These are phyloP conservation scores for Cladorrhinum sp. DNA, from an alignment of 2,329 filamentous ascomycete genomes.

Conservation along the genomic window DNA sequence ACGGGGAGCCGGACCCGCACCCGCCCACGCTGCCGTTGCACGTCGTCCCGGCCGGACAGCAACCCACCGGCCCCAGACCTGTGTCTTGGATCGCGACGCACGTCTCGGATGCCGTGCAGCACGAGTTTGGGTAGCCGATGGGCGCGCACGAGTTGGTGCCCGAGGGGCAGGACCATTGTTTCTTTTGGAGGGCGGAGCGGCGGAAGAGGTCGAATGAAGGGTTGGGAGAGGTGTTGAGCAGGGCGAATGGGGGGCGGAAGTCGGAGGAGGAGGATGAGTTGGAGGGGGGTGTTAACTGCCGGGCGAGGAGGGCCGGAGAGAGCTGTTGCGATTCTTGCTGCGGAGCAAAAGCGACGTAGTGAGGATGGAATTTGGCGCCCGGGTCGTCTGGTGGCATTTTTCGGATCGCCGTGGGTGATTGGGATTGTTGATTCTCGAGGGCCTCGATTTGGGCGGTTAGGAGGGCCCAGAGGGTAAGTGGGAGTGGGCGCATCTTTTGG, in stretches of 20 bases:
- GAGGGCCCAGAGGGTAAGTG: slow-evolving; percentile 45
- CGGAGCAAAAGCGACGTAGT: slow-evolving; percentile 56
- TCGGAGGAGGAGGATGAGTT: slow-evolving; percentile 32
- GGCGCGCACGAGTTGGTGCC: slow-evolving; percentile 62
- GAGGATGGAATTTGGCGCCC: slow-evolving; percentile 69
- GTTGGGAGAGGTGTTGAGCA: slow-evolving; percentile 38
- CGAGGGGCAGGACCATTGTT: slow-evolving; percentile 63
- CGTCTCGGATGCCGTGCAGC: slow-evolving; percentile 63
- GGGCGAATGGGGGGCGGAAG: slow-evolving; percentile 50
- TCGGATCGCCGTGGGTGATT: slow-evolving; percentile 58
- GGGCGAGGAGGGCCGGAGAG: neutral
- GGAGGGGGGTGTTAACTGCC: slow-evolving; percentile 22
- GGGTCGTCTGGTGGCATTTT: slow-evolving; percentile 72
- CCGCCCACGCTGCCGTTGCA: slow-evolving; percentile 61
- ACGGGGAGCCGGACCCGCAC: slow-evolving; percentile 62
- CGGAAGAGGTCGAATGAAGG: neutral
- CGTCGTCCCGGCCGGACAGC: slow-evolving; percentile 63
- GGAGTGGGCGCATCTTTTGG: slow-evolving; percentile 39
- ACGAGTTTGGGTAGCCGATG: slow-evolving; percentile 67
- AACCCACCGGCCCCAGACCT: slow-evolving; percentile 66
- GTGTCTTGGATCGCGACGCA: slow-evolving; percentile 64
- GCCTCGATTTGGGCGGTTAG: slow-evolving; percentile 39
- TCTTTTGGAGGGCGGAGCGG: slow-evolving; percentile 44
- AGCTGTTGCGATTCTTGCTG: neutral
- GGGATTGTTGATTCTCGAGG: slow-evolving; percentile 29